phyloP scores from a whole-genome alignment of 768 basidiomycete genomes.

The Cubamyces sp. region DNA sequence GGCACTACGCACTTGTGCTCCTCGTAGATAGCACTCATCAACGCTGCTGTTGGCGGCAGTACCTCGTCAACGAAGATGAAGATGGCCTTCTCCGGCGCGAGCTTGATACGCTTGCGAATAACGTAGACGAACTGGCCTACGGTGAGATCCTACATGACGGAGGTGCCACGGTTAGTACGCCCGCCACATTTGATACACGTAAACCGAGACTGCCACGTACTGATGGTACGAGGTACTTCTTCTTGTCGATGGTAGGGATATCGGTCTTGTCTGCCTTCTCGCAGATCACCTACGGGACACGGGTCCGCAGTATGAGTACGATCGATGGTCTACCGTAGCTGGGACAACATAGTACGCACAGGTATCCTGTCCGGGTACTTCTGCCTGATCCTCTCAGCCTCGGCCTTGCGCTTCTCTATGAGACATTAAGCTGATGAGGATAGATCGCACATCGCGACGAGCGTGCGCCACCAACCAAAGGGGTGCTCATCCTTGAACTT shows the following conservation, averaged over 20 bases:
- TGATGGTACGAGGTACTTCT: constrained; percentile 99
- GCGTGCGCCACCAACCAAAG: constrained; percentile 70
- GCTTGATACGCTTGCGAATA: constrained; percentile 99
- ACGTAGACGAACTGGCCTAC: constrained; percentile 99
- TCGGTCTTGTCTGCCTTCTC: constrained; percentile 99
- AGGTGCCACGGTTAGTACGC: constrained; percentile 13
- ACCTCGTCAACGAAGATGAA: constrained; percentile 99
- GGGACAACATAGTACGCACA: constrained; percentile 52
- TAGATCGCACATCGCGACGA: constrained; percentile 33
- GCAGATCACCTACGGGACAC: constrained; percentile 84
- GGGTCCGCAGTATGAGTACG: constrained; percentile 6
- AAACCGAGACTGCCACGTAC: constrained; percentile 49
- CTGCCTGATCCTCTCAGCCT: constrained; percentile 97
- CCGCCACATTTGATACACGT: not conserved
- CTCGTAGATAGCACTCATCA: constrained; percentile 99
- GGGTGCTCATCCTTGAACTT: constrained; percentile 99
- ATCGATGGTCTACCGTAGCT: constrained; percentile 3
- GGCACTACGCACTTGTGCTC: constrained; percentile 88
- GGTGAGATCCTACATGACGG: constrained; percentile 74
- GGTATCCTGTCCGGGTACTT: constrained; percentile 99
- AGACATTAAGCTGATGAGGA: constrained; percentile 38
- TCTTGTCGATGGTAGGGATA: constrained; percentile 99
- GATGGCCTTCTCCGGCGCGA: constrained; percentile 99
- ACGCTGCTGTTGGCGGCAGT: constrained; percentile 93
- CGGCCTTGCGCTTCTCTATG: constrained; percentile 97